phyloP scores from a whole-genome alignment of 192 early-diverging fungal genomes.

The Podila clonocystis region DNA sequence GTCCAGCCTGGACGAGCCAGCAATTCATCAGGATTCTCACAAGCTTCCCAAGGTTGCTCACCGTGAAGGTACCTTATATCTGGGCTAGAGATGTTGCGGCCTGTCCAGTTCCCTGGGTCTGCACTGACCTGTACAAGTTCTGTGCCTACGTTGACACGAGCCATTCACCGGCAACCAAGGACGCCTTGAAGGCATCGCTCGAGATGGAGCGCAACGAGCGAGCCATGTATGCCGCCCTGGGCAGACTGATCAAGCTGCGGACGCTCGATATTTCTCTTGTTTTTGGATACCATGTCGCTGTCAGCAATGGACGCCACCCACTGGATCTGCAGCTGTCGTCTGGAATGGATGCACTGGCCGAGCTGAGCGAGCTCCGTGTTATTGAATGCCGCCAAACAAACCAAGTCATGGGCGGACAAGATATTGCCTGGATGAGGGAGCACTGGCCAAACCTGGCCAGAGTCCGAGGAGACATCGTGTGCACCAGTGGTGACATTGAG shows the following conservation, averaged over 20 bases:
- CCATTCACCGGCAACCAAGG: background rate
- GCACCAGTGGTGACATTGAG: background rate
- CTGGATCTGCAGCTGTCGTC: background rate
- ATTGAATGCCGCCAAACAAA: background rate
- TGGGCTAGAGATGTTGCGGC: background rate
- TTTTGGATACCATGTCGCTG: background rate
- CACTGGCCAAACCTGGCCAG: background rate
- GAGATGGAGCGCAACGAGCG: background rate
- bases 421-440: background rate
- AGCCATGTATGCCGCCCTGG: background rate
- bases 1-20: background rate
- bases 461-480: background rate
- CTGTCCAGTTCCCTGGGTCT: background rate
- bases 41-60: too few relatives aligned
- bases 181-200: too few relatives aligned
- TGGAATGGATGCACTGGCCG: background rate
- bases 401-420: background rate
- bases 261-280: too few relatives aligned
- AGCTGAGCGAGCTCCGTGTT: background rate
- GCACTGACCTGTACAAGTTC: background rate
- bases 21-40: too few relatives aligned
- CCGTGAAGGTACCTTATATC: too few relatives aligned
- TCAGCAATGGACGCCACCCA: background rate
- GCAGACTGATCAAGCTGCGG: background rate
- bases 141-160: background rate